These are phyloP conservation scores for Dalbergia oliveri DNA, from an alignment of 306 rosid species.

Conservation along the genomic window DNA sequence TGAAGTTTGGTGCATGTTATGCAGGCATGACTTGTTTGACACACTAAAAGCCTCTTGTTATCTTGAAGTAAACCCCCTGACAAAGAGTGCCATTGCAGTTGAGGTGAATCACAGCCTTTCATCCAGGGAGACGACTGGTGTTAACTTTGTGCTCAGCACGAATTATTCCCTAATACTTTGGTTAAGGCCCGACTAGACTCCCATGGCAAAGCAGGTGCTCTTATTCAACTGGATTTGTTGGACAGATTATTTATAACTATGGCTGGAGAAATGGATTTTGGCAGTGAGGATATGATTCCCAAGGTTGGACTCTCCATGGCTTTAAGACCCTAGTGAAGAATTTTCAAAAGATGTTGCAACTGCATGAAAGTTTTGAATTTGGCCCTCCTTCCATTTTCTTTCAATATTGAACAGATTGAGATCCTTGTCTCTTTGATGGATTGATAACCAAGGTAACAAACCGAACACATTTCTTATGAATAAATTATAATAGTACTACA, in stretches of 20 bases:
- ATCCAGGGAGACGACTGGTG: neutral
- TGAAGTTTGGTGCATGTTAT: constrained; percentile 20
- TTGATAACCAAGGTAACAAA: neutral
- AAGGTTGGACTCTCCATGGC: constrained; percentile 70
- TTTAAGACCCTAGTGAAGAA: constrained; percentile 53
- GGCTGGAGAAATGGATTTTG: constrained; percentile 69
- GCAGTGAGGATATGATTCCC: constrained; percentile 43
- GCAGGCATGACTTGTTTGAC: constrained; percentile 33
- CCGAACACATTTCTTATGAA: constrained; percentile 16
- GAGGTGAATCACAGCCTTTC: constrained; percentile 28
- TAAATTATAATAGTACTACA: constrained; percentile 18
- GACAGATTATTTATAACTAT: constrained; percentile 55
- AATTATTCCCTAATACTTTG: constrained; percentile 55
- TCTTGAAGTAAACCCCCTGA: constrained; percentile 32
- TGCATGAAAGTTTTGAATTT: constrained; percentile 22
- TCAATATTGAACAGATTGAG: constrained; percentile 28
- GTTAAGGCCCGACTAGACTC: constrained; percentile 65
- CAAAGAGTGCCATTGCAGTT: constrained; percentile 35
- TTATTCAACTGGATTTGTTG: constrained; percentile 66
- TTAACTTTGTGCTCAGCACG: constrained; percentile 36
- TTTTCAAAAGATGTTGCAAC: constrained; percentile 19
- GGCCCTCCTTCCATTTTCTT: neutral
- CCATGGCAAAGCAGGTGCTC: constrained; percentile 58
- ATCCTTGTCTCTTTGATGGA: constrained; percentile 12
- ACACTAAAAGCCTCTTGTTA: constrained; percentile 22